These are phyloP conservation scores for Leishmania major DNA, from an alignment of 208 protist species.

Conservation along the genomic window DNA sequence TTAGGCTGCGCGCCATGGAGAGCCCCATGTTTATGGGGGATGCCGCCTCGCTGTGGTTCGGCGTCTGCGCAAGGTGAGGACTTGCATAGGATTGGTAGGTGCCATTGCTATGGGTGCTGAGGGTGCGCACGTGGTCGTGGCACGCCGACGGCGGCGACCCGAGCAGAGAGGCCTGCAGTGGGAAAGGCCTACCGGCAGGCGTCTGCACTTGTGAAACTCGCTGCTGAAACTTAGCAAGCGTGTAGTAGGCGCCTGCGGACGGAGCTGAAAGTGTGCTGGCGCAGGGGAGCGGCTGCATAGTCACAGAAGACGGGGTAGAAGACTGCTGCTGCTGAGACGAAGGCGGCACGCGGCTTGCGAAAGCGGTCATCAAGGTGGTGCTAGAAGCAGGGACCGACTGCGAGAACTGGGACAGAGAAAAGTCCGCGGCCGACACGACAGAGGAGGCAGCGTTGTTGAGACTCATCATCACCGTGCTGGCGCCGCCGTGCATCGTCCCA, in stretches of 20 bases:
- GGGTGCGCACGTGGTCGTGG: conserved; percentile 12
- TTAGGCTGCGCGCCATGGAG: conserved; percentile 13
- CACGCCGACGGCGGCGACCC: conserved; percentile 12
- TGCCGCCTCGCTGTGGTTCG: conserved; percentile 18
- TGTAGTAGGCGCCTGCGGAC: background rate
- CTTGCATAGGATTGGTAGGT: background rate
- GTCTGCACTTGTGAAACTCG: background rate
- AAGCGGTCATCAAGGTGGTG: background rate
- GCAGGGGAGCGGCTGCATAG: background rate
- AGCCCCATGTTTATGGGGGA: conserved; percentile 17
- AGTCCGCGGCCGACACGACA: background rate
- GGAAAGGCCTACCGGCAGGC: conserved; percentile 2
- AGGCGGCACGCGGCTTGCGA: background rate
- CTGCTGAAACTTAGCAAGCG: background rate
- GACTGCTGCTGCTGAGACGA: conserved; percentile 5
- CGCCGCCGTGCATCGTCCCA: conserved; percentile 9
- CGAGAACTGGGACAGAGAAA: background rate
- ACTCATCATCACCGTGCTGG: background rate
- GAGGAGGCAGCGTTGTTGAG: conserved; percentile 1
- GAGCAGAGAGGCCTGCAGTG: background rate
- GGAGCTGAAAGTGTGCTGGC: background rate
- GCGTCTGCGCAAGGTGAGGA: conserved; percentile 12
- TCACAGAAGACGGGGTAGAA: background rate
- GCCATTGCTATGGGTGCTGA: conserved; percentile 22
- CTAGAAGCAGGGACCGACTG: background rate